Base-by-base conservation (phyloP, 2,329 filamentous ascomycete genomes). In the Xylariales sp. region DNA sequence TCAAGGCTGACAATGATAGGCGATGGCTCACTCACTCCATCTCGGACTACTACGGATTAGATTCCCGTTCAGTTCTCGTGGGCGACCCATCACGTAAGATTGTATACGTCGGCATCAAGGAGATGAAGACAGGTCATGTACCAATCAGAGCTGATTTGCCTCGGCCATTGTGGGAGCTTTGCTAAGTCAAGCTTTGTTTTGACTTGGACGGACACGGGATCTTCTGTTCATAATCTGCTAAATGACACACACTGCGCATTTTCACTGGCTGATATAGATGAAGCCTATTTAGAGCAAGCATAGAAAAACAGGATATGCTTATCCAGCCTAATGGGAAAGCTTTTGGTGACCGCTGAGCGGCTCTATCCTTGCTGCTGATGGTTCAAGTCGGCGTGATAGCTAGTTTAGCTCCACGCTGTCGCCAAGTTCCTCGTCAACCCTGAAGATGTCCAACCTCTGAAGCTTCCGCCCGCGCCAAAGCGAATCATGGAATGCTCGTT, bases 1-100 rank as follows among this genome's bases (percentile, higher is more conserved):
- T n/a, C 39, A 35, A 48, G 25, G 36, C 45, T 48, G 41, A 47
- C 33, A 6, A 18, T 18, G 34, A 20, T 46, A 91, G 86, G 51
- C 86, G 91, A 49, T 97, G 90, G 86, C 78, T 97, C 40, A 88
- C 94, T 1, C 90, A 97, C 63, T 86, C 87, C 44, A 90, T 97
- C 48, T 91, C 88, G 8, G 80, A 84, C 29, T 97, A 97, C 62
- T 97, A 97, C 59, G 90, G 89, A 32, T 74, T 96, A 43, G 78
- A 82, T 46, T 95, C 90, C 15, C 88, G 82, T 69, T 90, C 86
- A 4, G 78, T 91, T 45, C 85, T 84, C 0, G 74, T 84, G 1
- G 82, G 81, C 22, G 73, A 80, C 49, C 84, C 88, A 3, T 76
- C 81, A 11, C 77, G 83, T 39, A 78, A 87, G 38, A 84, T 93